A percentile compares a stretch with the other conserved stretches of the same genome.
phyloP scores from a whole-genome alignment of 192 early-diverging fungal genomes.

The Irineochytrium annulatum region DNA sequence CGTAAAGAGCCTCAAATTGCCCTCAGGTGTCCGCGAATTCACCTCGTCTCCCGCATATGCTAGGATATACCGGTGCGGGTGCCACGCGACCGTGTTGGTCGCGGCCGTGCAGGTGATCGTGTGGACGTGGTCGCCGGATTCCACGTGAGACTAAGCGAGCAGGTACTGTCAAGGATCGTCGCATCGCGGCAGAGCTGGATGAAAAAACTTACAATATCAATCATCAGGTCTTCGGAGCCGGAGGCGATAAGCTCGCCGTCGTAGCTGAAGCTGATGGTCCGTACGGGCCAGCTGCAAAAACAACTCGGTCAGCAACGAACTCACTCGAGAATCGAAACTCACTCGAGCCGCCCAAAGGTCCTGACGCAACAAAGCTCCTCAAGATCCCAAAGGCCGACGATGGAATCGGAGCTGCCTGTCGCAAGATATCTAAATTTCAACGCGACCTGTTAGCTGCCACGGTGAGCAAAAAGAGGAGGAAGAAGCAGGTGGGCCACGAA shows the following conservation, averaged over 20 bases:
- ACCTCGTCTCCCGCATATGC: constrained; percentile 75
- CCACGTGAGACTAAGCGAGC: constrained; percentile 57
- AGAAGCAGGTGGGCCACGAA: no score
- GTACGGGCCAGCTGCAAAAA: constrained; percentile 60
- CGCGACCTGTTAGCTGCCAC: background rate
- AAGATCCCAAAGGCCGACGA: constrained; percentile 73
- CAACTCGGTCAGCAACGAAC: background rate
- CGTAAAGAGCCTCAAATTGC: no score
- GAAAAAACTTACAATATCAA: constrained; percentile 65
- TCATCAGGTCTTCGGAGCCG: constrained; percentile 70
- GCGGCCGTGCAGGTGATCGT: constrained; percentile 62
- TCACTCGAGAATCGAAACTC: constrained; percentile 14
- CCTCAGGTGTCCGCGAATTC: background rate
- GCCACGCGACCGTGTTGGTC: constrained; percentile 76
- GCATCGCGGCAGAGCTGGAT: no score
- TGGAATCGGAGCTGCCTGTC: constrained; percentile 71
- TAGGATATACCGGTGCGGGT: constrained; percentile 69
- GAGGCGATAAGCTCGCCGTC: constrained; percentile 74
- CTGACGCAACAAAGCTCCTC: constrained; percentile 59
- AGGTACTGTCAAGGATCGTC: no score
- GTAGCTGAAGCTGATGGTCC: constrained; percentile 73
- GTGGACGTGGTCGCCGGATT: constrained; percentile 67
- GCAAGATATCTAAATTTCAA: constrained; percentile 60
- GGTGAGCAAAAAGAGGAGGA: background rate
- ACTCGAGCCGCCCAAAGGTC: constrained; percentile 66